phyloP scores from a whole-genome alignment of 306 rosid genomes.

The Astragalus glycyphyllos region DNA sequence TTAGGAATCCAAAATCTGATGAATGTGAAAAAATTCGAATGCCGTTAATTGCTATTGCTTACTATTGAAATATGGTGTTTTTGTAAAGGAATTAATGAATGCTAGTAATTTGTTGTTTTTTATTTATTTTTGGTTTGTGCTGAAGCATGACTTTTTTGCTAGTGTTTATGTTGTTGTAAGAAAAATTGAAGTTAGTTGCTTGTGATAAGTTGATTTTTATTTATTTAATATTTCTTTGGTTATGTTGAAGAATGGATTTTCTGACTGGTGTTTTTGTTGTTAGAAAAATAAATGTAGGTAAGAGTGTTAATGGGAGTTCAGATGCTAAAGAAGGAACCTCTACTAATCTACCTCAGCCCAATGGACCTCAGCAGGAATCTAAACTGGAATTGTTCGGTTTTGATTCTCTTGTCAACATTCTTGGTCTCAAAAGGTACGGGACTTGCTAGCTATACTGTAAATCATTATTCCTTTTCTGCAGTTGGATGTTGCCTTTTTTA shows the following conservation, averaged over 20 bases:
- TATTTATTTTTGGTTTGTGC: not conserved
- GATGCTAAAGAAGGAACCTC: conserved; percentile 53
- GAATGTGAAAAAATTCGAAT: conserved; percentile 3
- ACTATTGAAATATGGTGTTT: not conserved
- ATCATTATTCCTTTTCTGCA: conserved; percentile 13
- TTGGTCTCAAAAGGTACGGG: conserved; percentile 90
- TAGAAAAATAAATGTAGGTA: conserved; percentile 71
- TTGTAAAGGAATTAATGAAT: not conserved
- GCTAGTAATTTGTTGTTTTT: conserved; percentile 6
- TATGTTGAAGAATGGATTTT: conserved; percentile 1
- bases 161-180: not conserved
- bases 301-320: conserved; percentile 51
- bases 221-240: not conserved
- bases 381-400: conserved; percentile 93
- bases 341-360: conserved; percentile 54
- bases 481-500: conserved; percentile 4
- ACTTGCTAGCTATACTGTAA: conserved; percentile 30
- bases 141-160: not conserved
- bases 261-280: conserved; percentile 32
- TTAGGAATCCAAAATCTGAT: not conserved
- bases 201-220: not conserved
- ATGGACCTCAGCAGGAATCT: conserved; percentile 81
- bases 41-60: not conserved
- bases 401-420: conserved; percentile 99
- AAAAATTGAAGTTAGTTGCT: not conserved